Evolutionary conservation across 768 basidiomycete genomes (phyloP), one percentile per base, ranked within the genome.

Genomic region (Boletellus ananiceps): DNA sequence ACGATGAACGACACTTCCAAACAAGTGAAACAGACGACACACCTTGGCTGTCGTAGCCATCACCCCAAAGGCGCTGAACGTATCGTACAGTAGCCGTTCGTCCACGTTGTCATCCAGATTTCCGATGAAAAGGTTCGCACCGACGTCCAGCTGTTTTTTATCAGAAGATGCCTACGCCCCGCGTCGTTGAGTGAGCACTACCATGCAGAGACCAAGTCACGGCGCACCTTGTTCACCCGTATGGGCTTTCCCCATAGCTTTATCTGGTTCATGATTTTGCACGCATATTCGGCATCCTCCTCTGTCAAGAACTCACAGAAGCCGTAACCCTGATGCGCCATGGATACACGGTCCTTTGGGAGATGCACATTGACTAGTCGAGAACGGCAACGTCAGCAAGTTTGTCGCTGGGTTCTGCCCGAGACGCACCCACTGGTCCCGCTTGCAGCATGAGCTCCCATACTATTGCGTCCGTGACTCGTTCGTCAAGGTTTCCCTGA

Each of bases 241-340:
- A 99, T 96, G 29, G 96, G 96, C 66, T 98, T 98, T 21, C 96
- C 96, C 82, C 89, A 99, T 46, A 99, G 70, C 71, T 99, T 99
- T 67, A 99, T 98, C 77, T 97, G 95, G 68, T 99, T 99, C 95
- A 98, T 97, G 60, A 98, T 97, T 78, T 97, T 96, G 80, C 95
- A 97, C 50, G 93, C 95, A 70, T 99, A 99, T 71, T 99, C 96
- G 54, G 96, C 93, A 72, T 98, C 96, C 69, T 96, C 94, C 74
- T 98, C 94, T 34, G 93, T 93, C 70, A 95, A 74, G 70, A 99
- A 98, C 76, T 99, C 96, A 80, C 95, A 97, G 74, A 99, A 99
- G 35, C 96, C 96, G 71, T 97, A 99, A 40, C 96, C 96, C 72
- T 99, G 96, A 67, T 98, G 96, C 1, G 90, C 79, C 90, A 94